Evolutionary conservation across 768 basidiomycete genomes (phyloP), one percentile per base, ranked within the genome.

Genomic region (Hydnum rufescens): DNA sequence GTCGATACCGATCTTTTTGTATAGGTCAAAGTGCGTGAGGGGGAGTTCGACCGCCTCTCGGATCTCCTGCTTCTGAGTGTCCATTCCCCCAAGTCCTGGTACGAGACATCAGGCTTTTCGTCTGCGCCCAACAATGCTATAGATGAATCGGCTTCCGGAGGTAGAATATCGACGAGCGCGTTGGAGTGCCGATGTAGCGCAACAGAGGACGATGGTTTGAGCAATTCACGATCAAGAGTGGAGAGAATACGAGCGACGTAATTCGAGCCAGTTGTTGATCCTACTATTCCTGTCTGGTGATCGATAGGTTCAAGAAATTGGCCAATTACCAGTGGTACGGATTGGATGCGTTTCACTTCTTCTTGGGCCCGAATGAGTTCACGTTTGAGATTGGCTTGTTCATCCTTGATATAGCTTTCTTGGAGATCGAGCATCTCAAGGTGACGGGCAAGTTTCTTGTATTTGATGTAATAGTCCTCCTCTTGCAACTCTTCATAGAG

Each of bases 291-390:
- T 16, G 93, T 89, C 60, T 82, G 79, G 65, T 96, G 87, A 71
- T 99, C 95, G 64, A 99, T 96, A 50, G 95, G 84, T 69, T 99
- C 95, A 32, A 97, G 77, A 71, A 99, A 99, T 66, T 99, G 95
- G 53, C 95, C 95, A 61, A 99, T 99, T 63, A 99, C 95, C 16
- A 99, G 79, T 0, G 95, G 95, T 4, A 99, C 95, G 51, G 87
- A 87, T 68, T 97, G 90, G 64, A 99, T 99, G 54, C 95, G 85
- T 68, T 96, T 95, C 63, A 99, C 95, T 68, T 99, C 95, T 65
- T 99, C 95, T 63, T 99, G 95, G 0, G 95, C 95, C 53, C 95
- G 87, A 58, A 97, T 84, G 56, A 99, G 81, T 67, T 99, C 95
- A 49, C 93, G 80, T 66, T 97, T 93, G 53, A 99, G 77, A 62